phyloP scores from a whole-genome alignment of 768 basidiomycete genomes.

The Lyophyllum decastes region DNA sequence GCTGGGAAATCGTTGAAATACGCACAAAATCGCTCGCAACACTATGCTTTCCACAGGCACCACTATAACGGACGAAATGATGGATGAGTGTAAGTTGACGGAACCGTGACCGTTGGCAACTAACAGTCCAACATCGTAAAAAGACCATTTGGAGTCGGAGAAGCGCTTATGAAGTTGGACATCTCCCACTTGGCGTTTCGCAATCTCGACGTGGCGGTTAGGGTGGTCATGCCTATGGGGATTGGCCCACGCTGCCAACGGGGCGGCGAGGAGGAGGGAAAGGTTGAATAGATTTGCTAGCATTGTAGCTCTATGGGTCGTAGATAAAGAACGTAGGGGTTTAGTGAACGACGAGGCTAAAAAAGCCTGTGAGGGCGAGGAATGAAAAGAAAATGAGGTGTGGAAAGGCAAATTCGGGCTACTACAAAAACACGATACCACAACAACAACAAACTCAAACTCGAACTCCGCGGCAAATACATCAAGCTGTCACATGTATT shows the following conservation, averaged over 20 bases:
- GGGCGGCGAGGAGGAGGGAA: slow-evolving; percentile 26
- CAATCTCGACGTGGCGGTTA: slow-evolving; percentile 25
- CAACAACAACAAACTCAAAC: slow-evolving; percentile 13
- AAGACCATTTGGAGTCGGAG: slow-evolving; percentile 25
- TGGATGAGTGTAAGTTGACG: not conserved
- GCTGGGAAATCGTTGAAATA: not conserved
- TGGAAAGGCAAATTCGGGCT: not conserved
- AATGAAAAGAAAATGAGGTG: not conserved
- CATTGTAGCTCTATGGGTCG: slow-evolving; percentile 11
- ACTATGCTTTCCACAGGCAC: slow-evolving; percentile 32
- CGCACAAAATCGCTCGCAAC: slow-evolving; percentile 27
- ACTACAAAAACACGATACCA: not conserved
- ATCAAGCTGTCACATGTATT: not conserved
- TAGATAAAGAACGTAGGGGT: slow-evolving; percentile 17
- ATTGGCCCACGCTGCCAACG: slow-evolving; percentile 32
- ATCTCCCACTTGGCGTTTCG: slow-evolving; percentile 23
- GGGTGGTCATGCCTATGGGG: slow-evolving; percentile 19
- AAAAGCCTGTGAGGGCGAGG: slow-evolving; percentile 1
- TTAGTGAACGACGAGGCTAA: slow-evolving; percentile 13
- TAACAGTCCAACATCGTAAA: slow-evolving; percentile 32
- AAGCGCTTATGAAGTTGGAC: slow-evolving; percentile 26
- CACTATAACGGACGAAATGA: slow-evolving; percentile 20
- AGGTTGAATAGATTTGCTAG: slow-evolving; percentile 15
- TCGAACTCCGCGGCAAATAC: slow-evolving; percentile 2
- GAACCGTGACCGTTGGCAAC: slow-evolving; percentile 7